Evolutionary conservation across 176 grass and related monocot genomes (phyloP).

Genomic region (Oryza meyeriana): DNA sequence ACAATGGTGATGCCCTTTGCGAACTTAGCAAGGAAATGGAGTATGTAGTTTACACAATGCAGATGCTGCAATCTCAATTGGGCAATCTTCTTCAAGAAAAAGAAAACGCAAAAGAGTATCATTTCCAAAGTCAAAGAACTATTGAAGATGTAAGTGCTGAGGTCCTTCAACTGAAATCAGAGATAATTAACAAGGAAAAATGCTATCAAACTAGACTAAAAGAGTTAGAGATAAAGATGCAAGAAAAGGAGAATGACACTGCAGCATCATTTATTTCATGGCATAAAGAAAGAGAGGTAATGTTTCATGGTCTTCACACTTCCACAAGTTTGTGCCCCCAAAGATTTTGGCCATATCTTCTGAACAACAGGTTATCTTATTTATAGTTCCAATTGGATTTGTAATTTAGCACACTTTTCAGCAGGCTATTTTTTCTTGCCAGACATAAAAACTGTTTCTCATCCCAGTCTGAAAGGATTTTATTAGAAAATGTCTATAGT

Average conservation of each 20-base stretch:
- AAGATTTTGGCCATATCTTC: neutral
- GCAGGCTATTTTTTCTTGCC: neutral
- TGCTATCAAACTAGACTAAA: constrained; percentile 42
- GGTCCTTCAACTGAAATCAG: constrained; percentile 54
- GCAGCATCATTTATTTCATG: constrained; percentile 47
- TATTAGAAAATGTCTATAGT: neutral
- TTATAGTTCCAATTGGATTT: constrained; percentile 5
- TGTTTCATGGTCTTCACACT: neutral
- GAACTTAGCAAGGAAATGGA: constrained; percentile 57
- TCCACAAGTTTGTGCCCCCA: neutral
- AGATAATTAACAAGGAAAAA: constrained; percentile 57
- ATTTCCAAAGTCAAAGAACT: constrained; percentile 35
- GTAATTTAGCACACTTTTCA: neutral
- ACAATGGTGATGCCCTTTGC: constrained; percentile 26
- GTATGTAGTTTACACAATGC: constrained; percentile 42
- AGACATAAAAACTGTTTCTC: neutral
- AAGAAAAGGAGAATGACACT: constrained; percentile 30
- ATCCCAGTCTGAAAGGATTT: neutral
- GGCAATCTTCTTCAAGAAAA: constrained; percentile 47
- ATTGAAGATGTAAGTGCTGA: constrained; percentile 45
- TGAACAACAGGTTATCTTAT: neutral
- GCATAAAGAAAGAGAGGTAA: constrained; percentile 73
- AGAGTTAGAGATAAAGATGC: constrained; percentile 54
- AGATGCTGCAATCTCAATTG: constrained; percentile 51
- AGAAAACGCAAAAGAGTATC: constrained; percentile 24